These are phyloP conservation scores for Friedmanniomyces simplex DNA, from an alignment of 495 filamentous ascomycete species.

Conservation along the genomic window DNA sequence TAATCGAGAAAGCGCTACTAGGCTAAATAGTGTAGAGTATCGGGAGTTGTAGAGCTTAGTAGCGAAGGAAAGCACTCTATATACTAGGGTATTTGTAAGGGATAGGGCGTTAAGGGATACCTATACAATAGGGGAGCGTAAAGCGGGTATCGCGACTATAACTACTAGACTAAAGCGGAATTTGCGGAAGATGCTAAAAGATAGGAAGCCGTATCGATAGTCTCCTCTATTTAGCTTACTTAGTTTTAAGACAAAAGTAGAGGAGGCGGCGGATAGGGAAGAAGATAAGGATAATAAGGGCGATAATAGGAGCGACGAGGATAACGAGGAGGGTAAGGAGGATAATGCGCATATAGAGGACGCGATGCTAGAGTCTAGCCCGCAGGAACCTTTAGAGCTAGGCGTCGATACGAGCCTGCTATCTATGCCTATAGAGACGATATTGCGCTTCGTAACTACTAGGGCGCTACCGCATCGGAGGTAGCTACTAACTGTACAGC, in stretches of 20 bases:
- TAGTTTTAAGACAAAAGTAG: constrained; percentile 8
- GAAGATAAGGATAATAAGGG: background rate
- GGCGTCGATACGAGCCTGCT: constrained; percentile 4
- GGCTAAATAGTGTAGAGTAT: constrained; percentile 9
- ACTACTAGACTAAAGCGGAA: constrained; percentile 50
- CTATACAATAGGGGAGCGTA: constrained; percentile 62
- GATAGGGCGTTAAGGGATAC: constrained; percentile 37
- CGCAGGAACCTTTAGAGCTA: background rate
- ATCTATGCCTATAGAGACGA: constrained; percentile 8
- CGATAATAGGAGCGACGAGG: constrained; percentile 4
- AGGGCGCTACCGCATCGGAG: background rate
- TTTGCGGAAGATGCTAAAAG: background rate
- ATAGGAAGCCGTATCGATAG: background rate
- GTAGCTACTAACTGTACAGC: no score
- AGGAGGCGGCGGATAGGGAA: no score
- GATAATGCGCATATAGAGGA: background rate
- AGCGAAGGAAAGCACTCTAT: constrained; percentile 29
- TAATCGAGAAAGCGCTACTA: background rate
- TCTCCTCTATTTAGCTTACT: background rate
- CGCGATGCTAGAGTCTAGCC: background rate
- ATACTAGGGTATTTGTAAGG: constrained; percentile 26
- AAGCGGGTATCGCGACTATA: constrained; percentile 56
- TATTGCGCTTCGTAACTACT: constrained; percentile 10
- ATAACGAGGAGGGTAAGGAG: constrained; percentile 5
- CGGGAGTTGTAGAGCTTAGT: constrained; percentile 25